Evolutionary conservation across 2,329 filamentous ascomycete species (phyloP), one percentile per base, ranked within the genome.

Genomic region (Colletotrichum sidae): DNA sequence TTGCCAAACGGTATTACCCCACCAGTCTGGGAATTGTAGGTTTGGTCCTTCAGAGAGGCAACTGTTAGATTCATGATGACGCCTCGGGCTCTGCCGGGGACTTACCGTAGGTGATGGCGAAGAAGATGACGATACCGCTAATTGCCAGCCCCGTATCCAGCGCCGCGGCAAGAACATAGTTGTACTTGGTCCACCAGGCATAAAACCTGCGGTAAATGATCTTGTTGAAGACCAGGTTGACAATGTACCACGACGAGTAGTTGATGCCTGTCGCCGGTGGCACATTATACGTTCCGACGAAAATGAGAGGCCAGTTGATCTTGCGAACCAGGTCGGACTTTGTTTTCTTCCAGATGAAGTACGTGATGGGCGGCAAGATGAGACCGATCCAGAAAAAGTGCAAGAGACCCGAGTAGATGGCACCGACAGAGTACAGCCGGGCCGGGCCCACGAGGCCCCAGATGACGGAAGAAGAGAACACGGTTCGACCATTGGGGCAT

Each of bases 401-500:
- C 71, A 85, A 81, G 17, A 85, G 76, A 15, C 78, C 77, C 0
- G 77, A 73, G 70, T 87, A 88, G 7, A 84, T 75, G 13, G 80
- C 76, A 15, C 76, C 76, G 6, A 69, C 69, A n/a, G 75, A 75
- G 54, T 77, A 77, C 2, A 78, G 73, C 37, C 72, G 71, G 25
- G 68, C 70, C 0, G 77, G 77, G 0, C 77, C 88, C 52, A 90
- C 86, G 10, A 87, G 79, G 56, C 88, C 88, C 87, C 87, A 88
- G 63, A 88, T 83, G 5, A 88, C 80, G 6, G 83, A 86, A n/a
- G 83, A 83, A 12, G 85, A 87, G 77, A 86, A 89, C 70, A 88
- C 89, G 0, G 87, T 86, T 39, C 82, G 82, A n/a, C 84, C 84
- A 39, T 81, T 80, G 12, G 87, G 87, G 70, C 86, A 89, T 37